Evolutionary conservation across 2,329 filamentous ascomycete genomes (phyloP), one percentile per base, ranked within the genome.

Genomic region (Pyrenochaeta sp.): DNA sequence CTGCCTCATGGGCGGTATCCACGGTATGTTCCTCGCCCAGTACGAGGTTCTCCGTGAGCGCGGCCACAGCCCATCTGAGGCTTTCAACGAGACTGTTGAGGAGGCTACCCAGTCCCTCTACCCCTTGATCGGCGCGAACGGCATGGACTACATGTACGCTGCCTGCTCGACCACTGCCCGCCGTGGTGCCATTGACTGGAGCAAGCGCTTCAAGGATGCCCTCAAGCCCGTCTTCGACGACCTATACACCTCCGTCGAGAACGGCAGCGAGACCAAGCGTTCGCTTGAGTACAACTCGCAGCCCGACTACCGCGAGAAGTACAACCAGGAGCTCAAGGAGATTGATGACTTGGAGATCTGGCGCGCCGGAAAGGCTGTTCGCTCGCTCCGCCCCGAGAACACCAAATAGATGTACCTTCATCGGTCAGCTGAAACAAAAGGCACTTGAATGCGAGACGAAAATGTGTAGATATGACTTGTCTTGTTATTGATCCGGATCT

Each of bases 61-160:
- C 71, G 95, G 95, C 81, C 95, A 99, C 89, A 90, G 86, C 82
- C 95, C 95, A 78, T 94, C 90, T 72, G 95, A 99, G 85, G 95
- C 95, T 68, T 99, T 99, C 90, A 99, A 99, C 88, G 95, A 99
- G 92, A 99, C 95, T 68, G 95, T 99, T 68, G 95, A 99, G 87
- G 95, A 99, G 87, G 95, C 95, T 66, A 99, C 95, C 47, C 95
- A 99, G 87, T 92, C 87, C 67, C 85, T 99, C 76, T 99, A 99
- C 87, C 95, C 95, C 64, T 86, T 99, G 76, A 99, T 99, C 75
- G 95, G 94, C 76, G 87, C 87, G 82, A 90, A 98, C 83, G 95
- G 95, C 76, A 98, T 99, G 95, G 95, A 99, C 86, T 99, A 96
- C 92, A 99, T 99, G 95, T 99, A 96, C 85, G 93, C 94, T 79